Base-by-base conservation (phyloP, 2,329 filamentous ascomycete species). In the Xylaria polymorpha region DNA sequence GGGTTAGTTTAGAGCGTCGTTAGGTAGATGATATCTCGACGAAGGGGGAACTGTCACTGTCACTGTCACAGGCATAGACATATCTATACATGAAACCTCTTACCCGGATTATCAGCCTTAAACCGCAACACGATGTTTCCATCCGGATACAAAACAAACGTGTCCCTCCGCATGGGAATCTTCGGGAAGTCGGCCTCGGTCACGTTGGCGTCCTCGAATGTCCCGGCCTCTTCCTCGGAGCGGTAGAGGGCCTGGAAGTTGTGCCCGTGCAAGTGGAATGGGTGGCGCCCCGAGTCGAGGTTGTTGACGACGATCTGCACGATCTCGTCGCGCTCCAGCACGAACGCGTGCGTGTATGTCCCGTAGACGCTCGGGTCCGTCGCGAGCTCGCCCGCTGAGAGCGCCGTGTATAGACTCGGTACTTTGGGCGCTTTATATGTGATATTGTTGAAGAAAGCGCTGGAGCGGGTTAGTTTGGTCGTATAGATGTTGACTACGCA, bases 301-400 rank as follows among this genome's bases (percentile, higher is more conserved):
- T 94, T 95, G 83, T 94, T 93, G n/a, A 95, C 82, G 20, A 94
- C 81, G 60, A 95, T 85, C 76, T 94, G 89, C 35, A 94, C 87
- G n/a, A 93, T 84, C 68, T 90, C 83, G 65, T 86, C 87, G 70
- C 90, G 87, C 35, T 89, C 83, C 14, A 97, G 85, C 3, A 97
- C 84, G 73, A 93, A 87, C 1, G 89, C 80, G 74, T 92, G 86
- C 0, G 90, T 89, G 78, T 87, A 88, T 20, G 84, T 82, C 37
- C 92, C 91, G 76, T 94, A 94, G 4, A 94, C 81, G 1, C 77
- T 72, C 0, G 89, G 83, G 69, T 93, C 84, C 1, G 83, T 84
- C 15, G 88, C 87, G 20, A 85, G 81, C 60, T 92, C 81, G 18
- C 88, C 88, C 1, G 88, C 81, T 0, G 88, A 89, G 3, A 97